These are phyloP conservation scores for Casuarina cunninghamiana DNA, from an alignment of 306 rosid genomes.

Conservation along the genomic window DNA sequence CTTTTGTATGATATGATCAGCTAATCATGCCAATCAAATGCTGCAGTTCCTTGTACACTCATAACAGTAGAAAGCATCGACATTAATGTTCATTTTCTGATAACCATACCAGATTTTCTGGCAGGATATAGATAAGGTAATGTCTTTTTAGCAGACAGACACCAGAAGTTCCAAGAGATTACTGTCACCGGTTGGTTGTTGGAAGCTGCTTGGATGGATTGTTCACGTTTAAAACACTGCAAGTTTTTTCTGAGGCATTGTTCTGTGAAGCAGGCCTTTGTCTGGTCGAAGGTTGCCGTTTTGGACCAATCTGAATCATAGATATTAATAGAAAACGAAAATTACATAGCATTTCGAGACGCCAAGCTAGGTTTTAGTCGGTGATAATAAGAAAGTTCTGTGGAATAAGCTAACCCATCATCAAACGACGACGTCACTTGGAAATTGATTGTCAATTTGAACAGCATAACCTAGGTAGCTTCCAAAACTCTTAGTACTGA, in stretches of 20 bases:
- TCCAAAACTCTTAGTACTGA: too few species aligned
- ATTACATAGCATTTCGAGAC: too few species aligned
- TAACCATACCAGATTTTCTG: not conserved
- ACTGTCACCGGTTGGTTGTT: not conserved
- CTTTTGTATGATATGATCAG: not conserved
- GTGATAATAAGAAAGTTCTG: too few species aligned
- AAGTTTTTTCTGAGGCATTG: not conserved
- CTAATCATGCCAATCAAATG: not conserved
- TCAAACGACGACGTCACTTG: too few species aligned
- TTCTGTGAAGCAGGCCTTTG: too few species aligned
- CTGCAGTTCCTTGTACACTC: not conserved
- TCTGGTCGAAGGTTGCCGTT: too few species aligned
- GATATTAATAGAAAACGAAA: too few species aligned
- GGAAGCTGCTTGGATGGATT: not conserved
- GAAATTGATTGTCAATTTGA: too few species aligned
- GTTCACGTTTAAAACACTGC: not conserved
- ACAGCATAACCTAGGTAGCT: not conserved
- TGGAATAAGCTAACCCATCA: too few species aligned
- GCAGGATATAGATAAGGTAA: not conserved
- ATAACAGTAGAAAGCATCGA: not conserved
- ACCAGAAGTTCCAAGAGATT: not conserved
- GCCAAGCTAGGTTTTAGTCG: too few species aligned
- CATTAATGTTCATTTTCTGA: not conserved
- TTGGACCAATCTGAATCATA: too few species aligned
- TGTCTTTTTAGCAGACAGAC: not conserved